phyloP scores from a whole-genome alignment of 495 filamentous ascomycete species.

The Saxispiralis lemnorum region DNA sequence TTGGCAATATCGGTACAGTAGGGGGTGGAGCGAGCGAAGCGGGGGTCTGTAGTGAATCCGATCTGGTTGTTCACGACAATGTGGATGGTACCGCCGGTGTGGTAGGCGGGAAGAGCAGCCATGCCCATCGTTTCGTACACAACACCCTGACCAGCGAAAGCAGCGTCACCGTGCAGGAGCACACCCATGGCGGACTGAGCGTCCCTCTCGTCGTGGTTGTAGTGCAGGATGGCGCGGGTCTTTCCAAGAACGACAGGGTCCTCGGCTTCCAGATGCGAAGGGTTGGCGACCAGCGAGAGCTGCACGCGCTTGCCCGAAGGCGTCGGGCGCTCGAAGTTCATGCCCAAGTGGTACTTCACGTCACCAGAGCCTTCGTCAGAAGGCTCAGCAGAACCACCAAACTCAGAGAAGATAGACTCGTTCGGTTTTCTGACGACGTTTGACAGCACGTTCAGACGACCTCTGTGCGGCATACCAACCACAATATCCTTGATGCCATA shows the following conservation, averaged over 20 bases:
- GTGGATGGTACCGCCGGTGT: conserved; percentile 93
- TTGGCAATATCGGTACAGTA: conserved; percentile 99
- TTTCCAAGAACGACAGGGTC: conserved; percentile 96
- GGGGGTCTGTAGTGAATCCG: conserved; percentile 98
- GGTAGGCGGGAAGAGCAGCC: conserved; percentile 84
- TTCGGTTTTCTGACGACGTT: conserved; percentile 98
- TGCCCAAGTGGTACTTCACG: conserved; percentile 97
- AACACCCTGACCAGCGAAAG: conserved; percentile 87
- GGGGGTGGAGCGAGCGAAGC: conserved; percentile 87
- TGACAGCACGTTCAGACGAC: conserved; percentile 90
- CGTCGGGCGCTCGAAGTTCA: conserved; percentile 98
- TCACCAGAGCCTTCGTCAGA: conserved; percentile 94
- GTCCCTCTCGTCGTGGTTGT: conserved; percentile 84
- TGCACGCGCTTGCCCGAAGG: conserved; percentile 97
- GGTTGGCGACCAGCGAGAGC: conserved; percentile 93
- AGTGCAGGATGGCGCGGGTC: conserved; percentile 94
- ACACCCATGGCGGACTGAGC: conserved; percentile 87
- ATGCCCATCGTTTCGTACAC: conserved; percentile 98
- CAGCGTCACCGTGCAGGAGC: conserved; percentile 88
- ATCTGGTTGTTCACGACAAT: conserved; percentile 99
- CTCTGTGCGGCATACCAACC: conserved; percentile 98
- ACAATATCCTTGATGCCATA: conserved; percentile 97
- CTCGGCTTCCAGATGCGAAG: conserved; percentile 94
- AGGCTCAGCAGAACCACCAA: conserved; percentile 72
- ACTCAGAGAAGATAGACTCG: conserved; percentile 98